Evolutionary conservation across 2,329 filamentous ascomycete genomes (phyloP).

Genomic region (Colletotrichum tofieldiae): DNA sequence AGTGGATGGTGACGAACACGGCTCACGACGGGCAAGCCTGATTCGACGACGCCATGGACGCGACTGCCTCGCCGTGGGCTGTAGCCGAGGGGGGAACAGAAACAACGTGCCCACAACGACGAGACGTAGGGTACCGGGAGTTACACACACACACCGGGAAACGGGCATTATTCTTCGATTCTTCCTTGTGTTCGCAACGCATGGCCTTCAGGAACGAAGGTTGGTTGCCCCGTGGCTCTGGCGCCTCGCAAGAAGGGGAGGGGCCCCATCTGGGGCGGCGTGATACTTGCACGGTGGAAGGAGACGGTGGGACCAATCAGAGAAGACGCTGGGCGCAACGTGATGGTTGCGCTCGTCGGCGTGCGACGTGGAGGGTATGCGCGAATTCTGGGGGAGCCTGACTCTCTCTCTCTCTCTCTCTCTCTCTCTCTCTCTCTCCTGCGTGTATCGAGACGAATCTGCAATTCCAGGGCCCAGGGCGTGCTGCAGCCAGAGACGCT

Average conservation of each 20-base stretch:
- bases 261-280: slow-evolving; percentile 17
- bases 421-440: background rate
- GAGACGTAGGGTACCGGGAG: slow-evolving; percentile 23
- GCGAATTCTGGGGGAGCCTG: slow-evolving; percentile 38
- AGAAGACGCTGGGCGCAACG: slow-evolving; percentile 38
- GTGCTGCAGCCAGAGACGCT: slow-evolving; percentile 20
- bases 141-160: background rate
- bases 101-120: slow-evolving; percentile 26
- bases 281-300: slow-evolving; percentile 6
- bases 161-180: background rate
- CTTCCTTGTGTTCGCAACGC: background rate
- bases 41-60: slow-evolving; percentile 27
- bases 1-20: slow-evolving; percentile 39
- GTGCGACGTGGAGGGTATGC: slow-evolving; percentile 35
- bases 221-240: slow-evolving; percentile 15
- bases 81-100: slow-evolving; percentile 9
- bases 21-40: slow-evolving; percentile 19
- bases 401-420: slow-evolving; percentile 4
- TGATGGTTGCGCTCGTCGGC: slow-evolving; percentile 44
- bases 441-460: background rate
- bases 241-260: slow-evolving; percentile 5
- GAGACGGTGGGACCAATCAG: slow-evolving; percentile 43
- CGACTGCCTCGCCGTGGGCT: slow-evolving; percentile 3
- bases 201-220: slow-evolving; percentile 4
- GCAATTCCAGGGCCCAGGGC: slow-evolving; percentile 22